Percentiles rank a stretch among this genome's conserved stretches.
Conservation (phyloP, 2,329 filamentous ascomycete species). For the Myriosclerotinia duriaeana region DNA sequence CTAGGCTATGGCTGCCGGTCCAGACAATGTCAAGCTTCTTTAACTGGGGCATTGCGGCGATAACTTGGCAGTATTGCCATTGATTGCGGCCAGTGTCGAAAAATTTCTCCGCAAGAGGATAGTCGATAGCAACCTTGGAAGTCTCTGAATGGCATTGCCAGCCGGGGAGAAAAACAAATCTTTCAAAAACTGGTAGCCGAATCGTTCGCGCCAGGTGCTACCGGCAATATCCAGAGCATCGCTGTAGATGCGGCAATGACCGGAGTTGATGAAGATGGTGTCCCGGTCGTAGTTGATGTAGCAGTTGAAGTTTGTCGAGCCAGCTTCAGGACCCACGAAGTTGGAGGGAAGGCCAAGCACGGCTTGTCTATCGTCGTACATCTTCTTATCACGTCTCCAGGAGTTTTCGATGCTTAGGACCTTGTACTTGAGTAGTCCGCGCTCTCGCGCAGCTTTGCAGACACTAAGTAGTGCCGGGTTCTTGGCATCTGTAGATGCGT, state of each 20-base stretch:
- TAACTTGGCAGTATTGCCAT: slow-evolving; percentile 11
- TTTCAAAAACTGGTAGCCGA: slow-evolving; percentile 12
- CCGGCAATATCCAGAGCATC: not conserved
- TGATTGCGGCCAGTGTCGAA: not conserved
- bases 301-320: not conserved
- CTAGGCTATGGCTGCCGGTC: not conserved
- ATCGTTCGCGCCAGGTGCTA: not conserved
- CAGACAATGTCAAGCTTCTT: not conserved
- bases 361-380: not conserved
- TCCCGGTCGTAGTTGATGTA: slow-evolving; percentile 1
- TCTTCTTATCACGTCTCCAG: slow-evolving; percentile 5
- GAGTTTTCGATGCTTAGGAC: not conserved
- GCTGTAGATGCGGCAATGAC: not conserved
- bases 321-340: slow-evolving; percentile 4
- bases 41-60: slow-evolving; percentile 2
- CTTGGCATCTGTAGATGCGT: slow-evolving; percentile 2
- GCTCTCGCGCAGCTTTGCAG: not conserved
- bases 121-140: slow-evolving; percentile 9
- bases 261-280: not conserved
- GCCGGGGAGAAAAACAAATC: not conserved
- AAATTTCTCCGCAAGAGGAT: not conserved
- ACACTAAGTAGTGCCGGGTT: slow-evolving; percentile 2
- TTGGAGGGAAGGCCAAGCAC: not conserved
- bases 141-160: not conserved
- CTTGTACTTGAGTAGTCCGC: not conserved